Percentiles rank a stretch among this genome's conserved stretches.
Conservation (phyloP, 345 rosid species). For the Excoecaria cochinchinensis region DNA sequence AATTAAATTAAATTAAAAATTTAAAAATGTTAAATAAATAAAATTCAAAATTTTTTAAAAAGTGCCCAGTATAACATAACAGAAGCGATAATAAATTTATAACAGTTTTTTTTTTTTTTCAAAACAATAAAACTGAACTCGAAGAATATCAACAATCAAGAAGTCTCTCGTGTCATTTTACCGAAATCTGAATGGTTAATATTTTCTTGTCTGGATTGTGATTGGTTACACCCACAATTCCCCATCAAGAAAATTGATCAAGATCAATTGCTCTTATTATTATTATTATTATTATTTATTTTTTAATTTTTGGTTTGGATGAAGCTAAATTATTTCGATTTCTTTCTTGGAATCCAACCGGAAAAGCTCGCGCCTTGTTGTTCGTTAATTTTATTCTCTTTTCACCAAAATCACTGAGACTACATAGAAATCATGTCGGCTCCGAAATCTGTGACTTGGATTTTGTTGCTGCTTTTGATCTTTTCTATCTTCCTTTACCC, state of each 20-base stretch:
- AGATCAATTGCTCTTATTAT: too few species aligned
- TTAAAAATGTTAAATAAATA: too few species aligned
- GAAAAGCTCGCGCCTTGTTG: neutral
- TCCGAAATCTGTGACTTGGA: conserved; percentile 30
- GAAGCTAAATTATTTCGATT: neutral
- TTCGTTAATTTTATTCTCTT: neutral
- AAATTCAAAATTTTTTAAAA: too few species aligned
- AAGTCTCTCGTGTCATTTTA: neutral
- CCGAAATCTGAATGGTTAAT: conserved; percentile 17
- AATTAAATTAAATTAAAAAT: too few species aligned
- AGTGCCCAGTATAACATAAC: too few species aligned
- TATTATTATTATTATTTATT: too few species aligned
- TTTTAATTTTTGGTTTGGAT: neutral
- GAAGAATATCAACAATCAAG: too few species aligned
- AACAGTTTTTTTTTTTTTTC: too few species aligned
- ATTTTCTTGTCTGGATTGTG: neutral
- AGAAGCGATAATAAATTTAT: too few species aligned
- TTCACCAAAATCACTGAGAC: neutral
- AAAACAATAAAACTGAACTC: too few species aligned
- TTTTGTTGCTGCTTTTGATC: conserved; percentile 44
- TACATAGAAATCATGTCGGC: conserved; percentile 10
- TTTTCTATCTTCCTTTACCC: conserved; percentile 33
- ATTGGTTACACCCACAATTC: conserved; percentile 18
- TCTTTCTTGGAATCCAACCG: neutral
- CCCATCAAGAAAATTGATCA: neutral